Evolutionary conservation across 106 monocot species (phyloP).

Genomic region (Gastrodia elata): DNA sequence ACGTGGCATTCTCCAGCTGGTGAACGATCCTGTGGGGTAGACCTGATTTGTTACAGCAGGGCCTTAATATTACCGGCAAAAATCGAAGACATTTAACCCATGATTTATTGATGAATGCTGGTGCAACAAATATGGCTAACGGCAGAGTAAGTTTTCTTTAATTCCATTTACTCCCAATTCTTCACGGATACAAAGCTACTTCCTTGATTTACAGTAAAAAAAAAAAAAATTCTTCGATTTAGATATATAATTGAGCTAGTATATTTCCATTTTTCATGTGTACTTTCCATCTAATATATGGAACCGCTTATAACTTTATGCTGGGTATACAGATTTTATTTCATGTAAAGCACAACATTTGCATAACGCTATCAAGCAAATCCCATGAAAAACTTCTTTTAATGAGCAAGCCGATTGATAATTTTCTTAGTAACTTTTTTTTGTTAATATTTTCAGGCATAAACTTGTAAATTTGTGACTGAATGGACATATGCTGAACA

Average conservation of each 20-base stretch:
- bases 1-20: constrained; percentile 87
- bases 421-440: background rate
- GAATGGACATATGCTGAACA: background rate
- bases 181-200: background rate
- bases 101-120: constrained; percentile 1
- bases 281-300: background rate
- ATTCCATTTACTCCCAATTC: too few species aligned
- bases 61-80: background rate
- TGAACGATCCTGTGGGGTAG: constrained; percentile 59
- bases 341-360: background rate
- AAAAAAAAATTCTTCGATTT: background rate
- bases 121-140: background rate
- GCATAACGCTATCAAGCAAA: background rate
- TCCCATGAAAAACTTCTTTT: background rate
- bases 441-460: background rate
- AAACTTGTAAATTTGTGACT: background rate
- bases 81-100: background rate
- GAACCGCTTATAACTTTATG: background rate
- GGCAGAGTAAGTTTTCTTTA: background rate
- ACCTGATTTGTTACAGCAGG: constrained; percentile 11
- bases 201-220: background rate
- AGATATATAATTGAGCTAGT: too few species aligned
- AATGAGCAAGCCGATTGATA: background rate
- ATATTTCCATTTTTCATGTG: background rate
- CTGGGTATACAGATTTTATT: background rate